Percentiles rank a stretch among this genome's conserved stretches.
These are phyloP conservation scores for Hyparrhenia diplandra DNA, from an alignment of 176 grass and related monocot genomes.

Conservation along the genomic window DNA sequence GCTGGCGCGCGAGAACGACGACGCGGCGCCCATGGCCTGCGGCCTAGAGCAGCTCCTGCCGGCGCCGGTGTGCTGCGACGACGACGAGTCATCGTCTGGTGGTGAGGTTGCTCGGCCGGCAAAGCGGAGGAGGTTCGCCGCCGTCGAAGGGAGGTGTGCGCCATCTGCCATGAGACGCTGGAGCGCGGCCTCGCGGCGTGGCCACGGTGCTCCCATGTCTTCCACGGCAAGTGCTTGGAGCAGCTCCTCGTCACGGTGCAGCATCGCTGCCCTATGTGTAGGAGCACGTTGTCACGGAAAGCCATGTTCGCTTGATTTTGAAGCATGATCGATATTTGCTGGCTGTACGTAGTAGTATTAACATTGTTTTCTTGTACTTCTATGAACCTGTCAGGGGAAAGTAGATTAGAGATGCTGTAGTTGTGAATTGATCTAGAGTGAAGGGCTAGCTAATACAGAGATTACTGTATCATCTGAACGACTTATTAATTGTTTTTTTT, in stretches of 20 bases:
- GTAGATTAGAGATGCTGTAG: too few species aligned
- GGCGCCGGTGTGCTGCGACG: not conserved
- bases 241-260: not conserved
- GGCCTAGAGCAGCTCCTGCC: not conserved
- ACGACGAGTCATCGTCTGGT: not conserved
- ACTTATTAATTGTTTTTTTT: too few species aligned
- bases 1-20: not conserved
- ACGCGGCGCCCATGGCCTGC: not conserved
- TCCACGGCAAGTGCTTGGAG: slow-evolving; percentile 10
- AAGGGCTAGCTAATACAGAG: too few species aligned
- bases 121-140: not conserved
- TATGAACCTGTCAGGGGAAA: too few species aligned
- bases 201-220: not conserved
- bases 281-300: not conserved
- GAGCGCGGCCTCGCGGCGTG: not conserved
- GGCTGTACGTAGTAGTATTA: not conserved
- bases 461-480: too few species aligned
- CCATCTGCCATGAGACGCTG: not conserved
- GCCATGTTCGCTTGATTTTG: not conserved
- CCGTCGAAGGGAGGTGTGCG: not conserved
- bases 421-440: too few species aligned
- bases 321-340: not conserved
- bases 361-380: too few species aligned
- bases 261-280: not conserved
- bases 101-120: not conserved